phyloP scores from a whole-genome alignment of 257 asterid genomes.

The Solanum chiquidenum region DNA sequence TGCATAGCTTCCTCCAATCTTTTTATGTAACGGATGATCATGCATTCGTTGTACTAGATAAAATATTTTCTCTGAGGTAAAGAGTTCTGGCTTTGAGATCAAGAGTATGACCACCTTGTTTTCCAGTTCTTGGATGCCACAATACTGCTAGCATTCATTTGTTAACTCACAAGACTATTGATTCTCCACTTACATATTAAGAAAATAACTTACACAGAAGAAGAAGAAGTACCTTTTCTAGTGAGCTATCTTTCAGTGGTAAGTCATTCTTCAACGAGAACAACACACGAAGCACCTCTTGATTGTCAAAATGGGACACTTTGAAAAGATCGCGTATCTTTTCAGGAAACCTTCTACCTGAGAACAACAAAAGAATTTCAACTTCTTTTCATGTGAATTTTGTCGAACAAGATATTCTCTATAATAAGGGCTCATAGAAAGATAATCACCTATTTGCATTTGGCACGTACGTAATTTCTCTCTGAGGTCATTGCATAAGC shows the following conservation, averaged over 20 bases:
- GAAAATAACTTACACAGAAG: neutral
- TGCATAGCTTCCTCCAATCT: conserved; percentile 17
- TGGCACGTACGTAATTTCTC: conserved; percentile 26
- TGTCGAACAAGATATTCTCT: neutral
- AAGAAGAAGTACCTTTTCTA: conserved; percentile 25
- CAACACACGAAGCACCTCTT: conserved; percentile 35
- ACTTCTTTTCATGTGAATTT: neutral
- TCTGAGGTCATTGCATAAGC: conserved; percentile 27
- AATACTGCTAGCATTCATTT: conserved; percentile 10
- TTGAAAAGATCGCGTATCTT: conserved; percentile 30
- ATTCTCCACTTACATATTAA: neutral
- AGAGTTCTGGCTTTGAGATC: conserved; percentile 50
- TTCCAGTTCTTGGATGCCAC: conserved; percentile 38
- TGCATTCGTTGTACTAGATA: conserved; percentile 40
- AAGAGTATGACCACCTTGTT: conserved; percentile 54
- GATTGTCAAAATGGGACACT: conserved; percentile 39
- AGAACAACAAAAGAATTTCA: neutral
- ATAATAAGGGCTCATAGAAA: neutral
- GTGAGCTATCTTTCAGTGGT: conserved; percentile 35
- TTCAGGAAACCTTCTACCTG: conserved; percentile 40
- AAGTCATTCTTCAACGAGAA: conserved; percentile 28
- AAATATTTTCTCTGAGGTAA: conserved; percentile 35
- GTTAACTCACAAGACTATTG: neutral
- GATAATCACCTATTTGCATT: conserved; percentile 40
- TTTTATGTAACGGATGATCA: conserved; percentile 17